Conservation (phyloP, 2,329 filamentous ascomycete genomes). For the Fusarium zealandicum region DNA sequence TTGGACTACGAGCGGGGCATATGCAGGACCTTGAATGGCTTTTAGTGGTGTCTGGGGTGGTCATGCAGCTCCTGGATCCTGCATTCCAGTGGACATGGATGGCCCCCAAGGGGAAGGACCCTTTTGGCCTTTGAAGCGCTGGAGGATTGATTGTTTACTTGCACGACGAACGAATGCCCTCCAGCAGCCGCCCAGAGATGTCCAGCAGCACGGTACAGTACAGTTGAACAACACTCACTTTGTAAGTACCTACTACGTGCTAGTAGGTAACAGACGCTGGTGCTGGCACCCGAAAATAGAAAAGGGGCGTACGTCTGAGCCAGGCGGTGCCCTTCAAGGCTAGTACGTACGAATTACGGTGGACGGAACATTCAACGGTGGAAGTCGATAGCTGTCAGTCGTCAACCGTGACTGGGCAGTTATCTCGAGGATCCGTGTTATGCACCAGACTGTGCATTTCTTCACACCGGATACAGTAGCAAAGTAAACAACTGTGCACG, state of each 20-base stretch:
- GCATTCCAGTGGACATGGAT: constrained; percentile 34
- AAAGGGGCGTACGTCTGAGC: constrained; percentile 27
- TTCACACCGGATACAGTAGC: constrained; percentile 8
- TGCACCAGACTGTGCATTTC: constrained; percentile 28
- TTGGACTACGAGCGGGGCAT: constrained; percentile 1
- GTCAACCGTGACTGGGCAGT: constrained; percentile 21
- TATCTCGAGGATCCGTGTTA: constrained; percentile 16
- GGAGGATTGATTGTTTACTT: constrained; percentile 27
- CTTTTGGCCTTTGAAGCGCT: constrained; percentile 23
- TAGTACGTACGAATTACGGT: constrained; percentile 1
- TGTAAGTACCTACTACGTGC: too few relatives aligned
- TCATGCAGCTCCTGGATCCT: constrained; percentile 41
- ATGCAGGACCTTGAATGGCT: constrained; percentile 3
- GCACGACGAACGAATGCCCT: constrained; percentile 7
- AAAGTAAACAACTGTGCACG: constrained; percentile 26
- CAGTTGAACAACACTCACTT: background rate
- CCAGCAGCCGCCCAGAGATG: constrained; percentile 24
- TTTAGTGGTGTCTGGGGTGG: constrained; percentile 13
- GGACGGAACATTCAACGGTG: background rate
- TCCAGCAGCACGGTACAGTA: constrained; percentile 1
- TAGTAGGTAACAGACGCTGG: too few relatives aligned
- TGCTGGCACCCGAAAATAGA: constrained; percentile 25
- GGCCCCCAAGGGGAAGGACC: constrained; percentile 4
- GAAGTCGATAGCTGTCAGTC: constrained; percentile 20
- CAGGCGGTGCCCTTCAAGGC: constrained; percentile 22